Conservation (phyloP, 1,139 yeast genomes). For the Hyphopichia buzzinii region DNA sequence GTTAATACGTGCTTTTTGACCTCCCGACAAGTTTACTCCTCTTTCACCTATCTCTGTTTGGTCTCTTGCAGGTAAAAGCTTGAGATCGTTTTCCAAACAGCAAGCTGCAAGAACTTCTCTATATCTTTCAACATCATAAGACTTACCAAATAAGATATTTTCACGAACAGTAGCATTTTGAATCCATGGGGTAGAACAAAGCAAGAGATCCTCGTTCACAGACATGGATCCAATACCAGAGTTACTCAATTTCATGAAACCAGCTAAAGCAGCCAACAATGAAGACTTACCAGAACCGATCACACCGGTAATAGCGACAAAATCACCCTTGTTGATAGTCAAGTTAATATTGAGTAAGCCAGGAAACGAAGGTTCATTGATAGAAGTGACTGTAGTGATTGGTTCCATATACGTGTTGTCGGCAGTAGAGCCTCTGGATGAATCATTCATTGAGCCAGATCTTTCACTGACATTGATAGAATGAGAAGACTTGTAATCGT, state of each 20-base stretch:
- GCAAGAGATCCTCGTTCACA: conserved; percentile 26
- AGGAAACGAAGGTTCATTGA: conserved; percentile 17
- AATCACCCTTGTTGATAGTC: conserved; percentile 26
- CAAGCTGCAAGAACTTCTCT: conserved; percentile 33
- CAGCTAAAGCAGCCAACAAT: conserved; percentile 36
- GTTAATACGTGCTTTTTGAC: conserved; percentile 43
- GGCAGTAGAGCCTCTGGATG: conserved; percentile 11
- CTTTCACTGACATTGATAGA: conserved; percentile 2
- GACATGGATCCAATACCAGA: conserved; percentile 23
- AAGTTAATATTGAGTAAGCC: conserved; percentile 34
- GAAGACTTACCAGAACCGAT: conserved; percentile 44
- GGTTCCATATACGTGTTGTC: conserved; percentile 11
- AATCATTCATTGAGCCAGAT: neutral
- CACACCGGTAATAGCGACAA: conserved; percentile 38
- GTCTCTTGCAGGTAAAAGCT: conserved; percentile 33
- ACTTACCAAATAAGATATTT: conserved; percentile 38
- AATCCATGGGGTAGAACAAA: conserved; percentile 43
- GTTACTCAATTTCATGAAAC: conserved; percentile 32
- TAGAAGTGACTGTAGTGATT: conserved; percentile 7
- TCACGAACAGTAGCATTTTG: conserved; percentile 46
- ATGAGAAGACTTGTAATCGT: conserved; percentile 1
- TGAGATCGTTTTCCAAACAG: conserved; percentile 39
- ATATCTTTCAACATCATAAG: conserved; percentile 29
- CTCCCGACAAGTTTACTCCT: conserved; percentile 43
- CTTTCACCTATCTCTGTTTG: conserved; percentile 43